phyloP scores from a whole-genome alignment of 2,329 filamentous ascomycete genomes.

The Diaporthe batatas region DNA sequence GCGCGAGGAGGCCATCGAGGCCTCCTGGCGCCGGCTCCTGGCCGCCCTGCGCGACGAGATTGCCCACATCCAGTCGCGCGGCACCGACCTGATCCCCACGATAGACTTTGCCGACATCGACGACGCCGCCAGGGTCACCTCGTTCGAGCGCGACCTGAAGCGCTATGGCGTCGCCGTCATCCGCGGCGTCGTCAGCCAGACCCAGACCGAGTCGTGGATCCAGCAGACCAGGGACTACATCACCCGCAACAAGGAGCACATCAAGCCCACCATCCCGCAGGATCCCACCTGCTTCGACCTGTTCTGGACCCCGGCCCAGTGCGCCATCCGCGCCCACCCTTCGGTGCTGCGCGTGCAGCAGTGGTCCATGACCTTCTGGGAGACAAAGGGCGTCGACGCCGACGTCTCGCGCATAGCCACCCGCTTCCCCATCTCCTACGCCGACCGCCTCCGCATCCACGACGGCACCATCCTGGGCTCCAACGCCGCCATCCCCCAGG shows the following conservation, averaged over 20 bases:
- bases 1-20: conserved; percentile 66
- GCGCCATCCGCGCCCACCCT: conserved; percentile 75
- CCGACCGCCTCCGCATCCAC: conserved; percentile 77
- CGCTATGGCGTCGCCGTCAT: conserved; percentile 76
- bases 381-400: conserved; percentile 63
- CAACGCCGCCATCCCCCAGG: conserved; percentile 48
- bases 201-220: conserved; percentile 70
- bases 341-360: conserved; percentile 73
- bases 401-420: conserved; percentile 63
- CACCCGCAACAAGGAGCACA: conserved; percentile 59
- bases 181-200: conserved; percentile 71
- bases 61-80: conserved; percentile 63
- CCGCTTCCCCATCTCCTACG: conserved; percentile 75
- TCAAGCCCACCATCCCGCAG: conserved; percentile 68
- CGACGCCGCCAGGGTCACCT: conserved; percentile 60
- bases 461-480: conserved; percentile 58
- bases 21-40: conserved; percentile 69
- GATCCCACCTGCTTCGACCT: conserved; percentile 80
- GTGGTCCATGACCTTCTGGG: conserved; percentile 78
- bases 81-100: conserved; percentile 66
- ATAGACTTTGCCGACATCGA: conserved; percentile 67
- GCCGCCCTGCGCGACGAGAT: conserved; percentile 64
- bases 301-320: conserved; percentile 80
- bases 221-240: conserved; percentile 72
- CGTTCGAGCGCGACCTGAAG: conserved; percentile 69